Evolutionary conservation across 768 basidiomycete species (phyloP).

Genomic region (Tylopilus balloui): DNA sequence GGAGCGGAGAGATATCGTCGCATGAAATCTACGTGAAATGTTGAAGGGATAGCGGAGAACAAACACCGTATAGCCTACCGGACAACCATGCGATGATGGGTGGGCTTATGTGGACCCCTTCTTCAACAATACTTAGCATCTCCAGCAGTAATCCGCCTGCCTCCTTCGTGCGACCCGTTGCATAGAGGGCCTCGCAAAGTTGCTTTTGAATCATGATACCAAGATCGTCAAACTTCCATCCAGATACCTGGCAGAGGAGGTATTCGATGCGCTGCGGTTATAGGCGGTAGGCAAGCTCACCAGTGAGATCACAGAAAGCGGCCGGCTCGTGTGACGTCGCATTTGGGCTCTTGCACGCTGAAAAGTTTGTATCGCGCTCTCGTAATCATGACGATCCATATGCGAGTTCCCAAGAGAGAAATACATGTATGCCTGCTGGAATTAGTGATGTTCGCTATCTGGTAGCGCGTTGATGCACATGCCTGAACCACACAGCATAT

Average conservation of each 20-base stretch:
- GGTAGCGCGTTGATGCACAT: not conserved
- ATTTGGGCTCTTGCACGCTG: not conserved
- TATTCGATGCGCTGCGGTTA: not conserved
- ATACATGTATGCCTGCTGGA: slow-evolving; percentile 6
- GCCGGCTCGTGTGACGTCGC: not conserved
- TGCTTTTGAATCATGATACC: not conserved
- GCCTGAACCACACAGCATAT: slow-evolving; percentile 6
- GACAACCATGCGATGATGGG: not conserved
- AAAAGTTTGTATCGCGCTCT: slow-evolving; percentile 1
- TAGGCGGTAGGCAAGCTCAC: not conserved
- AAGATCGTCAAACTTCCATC: slow-evolving; percentile 6
- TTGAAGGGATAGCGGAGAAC: not conserved
- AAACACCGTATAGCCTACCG: not conserved
- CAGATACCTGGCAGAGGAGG: not conserved
- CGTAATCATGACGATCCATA: not conserved
- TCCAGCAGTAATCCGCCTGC: not conserved
- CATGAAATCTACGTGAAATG: not conserved
- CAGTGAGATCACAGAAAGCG: slow-evolving; percentile 7
- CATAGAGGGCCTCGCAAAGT: slow-evolving; percentile 3
- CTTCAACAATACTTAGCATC: not conserved
- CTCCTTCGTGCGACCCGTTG: not conserved
- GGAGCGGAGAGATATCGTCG: not conserved
- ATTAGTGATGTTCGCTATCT: not conserved
- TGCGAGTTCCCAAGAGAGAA: slow-evolving; percentile 2
- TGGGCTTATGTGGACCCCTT: not conserved